phyloP scores from a whole-genome alignment of 306 rosid species.

The Rosa rugosa region DNA sequence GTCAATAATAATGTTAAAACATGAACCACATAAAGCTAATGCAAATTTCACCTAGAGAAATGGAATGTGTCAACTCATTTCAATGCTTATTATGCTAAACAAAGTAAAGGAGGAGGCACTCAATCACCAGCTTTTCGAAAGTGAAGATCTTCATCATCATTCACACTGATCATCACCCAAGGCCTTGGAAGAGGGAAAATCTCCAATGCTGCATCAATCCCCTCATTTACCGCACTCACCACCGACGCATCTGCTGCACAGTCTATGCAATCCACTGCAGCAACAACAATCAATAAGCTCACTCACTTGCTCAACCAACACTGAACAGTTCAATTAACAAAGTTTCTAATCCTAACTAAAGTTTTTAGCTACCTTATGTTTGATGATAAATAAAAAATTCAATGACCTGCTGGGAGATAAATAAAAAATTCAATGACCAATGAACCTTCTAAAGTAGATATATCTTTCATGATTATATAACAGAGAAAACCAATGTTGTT shows the following conservation, averaged over 20 bases:
- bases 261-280: constrained; percentile 96
- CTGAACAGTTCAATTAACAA: background rate
- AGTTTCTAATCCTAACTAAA: background rate
- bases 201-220: constrained; percentile 70
- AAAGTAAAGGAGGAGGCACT: constrained; percentile 1
- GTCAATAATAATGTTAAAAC: background rate
- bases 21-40: background rate
- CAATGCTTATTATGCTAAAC: constrained; percentile 9
- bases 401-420: constrained; percentile 47
- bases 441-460: constrained; percentile 2
- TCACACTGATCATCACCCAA: constrained; percentile 92
- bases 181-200: constrained; percentile 53
- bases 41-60: background rate
- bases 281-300: background rate
- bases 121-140: constrained; percentile 83
- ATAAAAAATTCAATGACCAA: constrained; percentile 15
- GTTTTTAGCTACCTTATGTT: constrained; percentile 46
- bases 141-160: constrained; percentile 90
- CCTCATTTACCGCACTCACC: constrained; percentile 84
- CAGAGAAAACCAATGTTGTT: constrained; percentile 4
- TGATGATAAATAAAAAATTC: too few species aligned
- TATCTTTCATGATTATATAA: background rate
- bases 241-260: constrained; percentile 93
- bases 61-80: too few species aligned
- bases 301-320: background rate